phyloP scores from a whole-genome alignment of 306 rosid species.

The Fragaria nilgerrensis region DNA sequence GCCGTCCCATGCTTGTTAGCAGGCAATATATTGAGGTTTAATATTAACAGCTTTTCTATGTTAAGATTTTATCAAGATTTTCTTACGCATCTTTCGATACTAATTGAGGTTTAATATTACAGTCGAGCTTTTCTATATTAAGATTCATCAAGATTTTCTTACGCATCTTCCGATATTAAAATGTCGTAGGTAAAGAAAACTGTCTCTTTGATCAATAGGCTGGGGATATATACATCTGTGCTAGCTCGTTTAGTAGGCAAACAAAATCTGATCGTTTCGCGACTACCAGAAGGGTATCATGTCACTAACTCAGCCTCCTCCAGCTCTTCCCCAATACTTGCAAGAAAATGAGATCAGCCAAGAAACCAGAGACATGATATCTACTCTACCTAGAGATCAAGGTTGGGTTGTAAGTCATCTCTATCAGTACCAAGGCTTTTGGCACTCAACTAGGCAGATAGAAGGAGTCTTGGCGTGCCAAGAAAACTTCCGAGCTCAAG shows the following conservation, averaged over 20 bases:
- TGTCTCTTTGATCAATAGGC: no score
- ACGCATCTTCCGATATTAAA: no score
- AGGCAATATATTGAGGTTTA: not conserved
- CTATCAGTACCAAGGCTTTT: conserved; percentile 41
- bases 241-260: no score
- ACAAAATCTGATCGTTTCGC: not conserved
- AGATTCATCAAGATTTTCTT: no score
- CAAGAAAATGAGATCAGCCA: conserved; percentile 21
- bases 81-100: no score
- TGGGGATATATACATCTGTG: no score
- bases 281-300: not conserved
- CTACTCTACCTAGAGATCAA: conserved; percentile 25
- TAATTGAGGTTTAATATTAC: no score
- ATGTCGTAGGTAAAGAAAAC: no score
- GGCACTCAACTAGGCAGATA: conserved; percentile 26
- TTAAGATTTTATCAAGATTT: no score
- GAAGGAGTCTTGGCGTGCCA: conserved; percentile 32
- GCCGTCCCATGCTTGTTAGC: not conserved
- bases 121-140: no score
- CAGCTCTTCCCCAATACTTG: conserved; percentile 20
- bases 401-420: conserved; percentile 28
- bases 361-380: conserved; percentile 29
- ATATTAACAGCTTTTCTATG: no score
- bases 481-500: conserved; percentile 33
- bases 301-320: not conserved